phyloP scores from a whole-genome alignment of 306 rosid species.

The Gastrolobium bilobum region DNA sequence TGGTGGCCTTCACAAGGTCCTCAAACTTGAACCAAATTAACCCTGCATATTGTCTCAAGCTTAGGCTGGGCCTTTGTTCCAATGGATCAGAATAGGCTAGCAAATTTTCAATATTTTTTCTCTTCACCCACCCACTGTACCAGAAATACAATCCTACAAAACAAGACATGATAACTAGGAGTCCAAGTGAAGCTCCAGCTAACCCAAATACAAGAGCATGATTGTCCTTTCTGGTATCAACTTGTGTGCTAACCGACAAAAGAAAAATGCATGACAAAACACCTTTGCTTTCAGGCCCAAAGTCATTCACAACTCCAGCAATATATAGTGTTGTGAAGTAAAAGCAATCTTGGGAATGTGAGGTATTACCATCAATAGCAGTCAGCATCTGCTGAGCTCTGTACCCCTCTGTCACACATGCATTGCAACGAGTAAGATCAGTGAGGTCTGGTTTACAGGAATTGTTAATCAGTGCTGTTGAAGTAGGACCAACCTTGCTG shows the following conservation, averaged over 20 bases:
- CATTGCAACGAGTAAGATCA: slow-evolving; percentile 55
- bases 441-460: slow-evolving; percentile 72
- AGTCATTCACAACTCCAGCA: slow-evolving; percentile 79
- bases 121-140: slow-evolving; percentile 60
- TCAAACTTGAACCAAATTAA: slow-evolving; percentile 89
- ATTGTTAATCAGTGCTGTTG: slow-evolving; percentile 48
- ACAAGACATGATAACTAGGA: slow-evolving; percentile 54
- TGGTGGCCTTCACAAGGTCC: slow-evolving; percentile 85
- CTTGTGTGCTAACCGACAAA: slow-evolving; percentile 45
- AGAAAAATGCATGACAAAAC: slow-evolving; percentile 64
- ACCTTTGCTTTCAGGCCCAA: slow-evolving; percentile 76
- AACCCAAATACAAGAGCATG: slow-evolving; percentile 67
- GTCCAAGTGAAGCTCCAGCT: slow-evolving; percentile 62
- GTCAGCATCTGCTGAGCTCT: slow-evolving; percentile 50
- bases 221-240: slow-evolving; percentile 36
- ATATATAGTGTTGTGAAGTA: slow-evolving; percentile 69
- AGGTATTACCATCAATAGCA: slow-evolving; percentile 68
- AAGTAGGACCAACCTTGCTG: slow-evolving; percentile 51
- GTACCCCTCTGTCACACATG: slow-evolving; percentile 61
- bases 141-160: slow-evolving; percentile 71
- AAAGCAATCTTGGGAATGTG: slow-evolving; percentile 73
- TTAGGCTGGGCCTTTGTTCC: slow-evolving; percentile 62
- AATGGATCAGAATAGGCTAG: slow-evolving; percentile 51
- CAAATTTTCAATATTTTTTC: slow-evolving; percentile 36
- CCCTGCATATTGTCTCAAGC: slow-evolving; percentile 74